Evolutionary conservation across 306 rosid species (phyloP).

Genomic region (Alnus glutinosa): DNA sequence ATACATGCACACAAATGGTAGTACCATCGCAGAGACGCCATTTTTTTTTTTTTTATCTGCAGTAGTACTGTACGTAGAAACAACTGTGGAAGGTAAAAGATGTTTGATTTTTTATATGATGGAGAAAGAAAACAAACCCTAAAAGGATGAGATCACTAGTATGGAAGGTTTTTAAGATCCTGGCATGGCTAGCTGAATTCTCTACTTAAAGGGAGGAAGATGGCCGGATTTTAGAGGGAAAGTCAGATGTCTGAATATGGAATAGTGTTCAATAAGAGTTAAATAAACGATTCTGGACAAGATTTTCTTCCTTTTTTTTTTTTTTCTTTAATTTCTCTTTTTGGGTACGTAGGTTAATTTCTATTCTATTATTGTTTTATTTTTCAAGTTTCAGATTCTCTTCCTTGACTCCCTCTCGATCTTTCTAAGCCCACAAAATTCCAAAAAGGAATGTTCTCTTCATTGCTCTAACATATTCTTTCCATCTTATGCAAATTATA

Average conservation of each 20-base stretch:
- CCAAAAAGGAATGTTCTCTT: no score
- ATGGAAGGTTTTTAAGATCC: not conserved
- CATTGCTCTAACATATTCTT: not conserved
- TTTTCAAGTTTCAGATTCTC: not conserved
- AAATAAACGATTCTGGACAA: not conserved
- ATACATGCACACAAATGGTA: conserved; percentile 16
- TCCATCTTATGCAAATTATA: not conserved
- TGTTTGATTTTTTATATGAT: no score
- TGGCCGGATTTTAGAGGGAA: conserved; percentile 1
- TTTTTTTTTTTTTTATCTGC: not conserved
- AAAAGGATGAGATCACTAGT: not conserved
- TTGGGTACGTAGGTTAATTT: no score
- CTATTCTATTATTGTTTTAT: no score
- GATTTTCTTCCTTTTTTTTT: not conserved
- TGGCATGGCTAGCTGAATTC: not conserved
- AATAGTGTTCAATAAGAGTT: not conserved
- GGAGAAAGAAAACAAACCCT: not conserved
- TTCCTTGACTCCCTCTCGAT: not conserved
- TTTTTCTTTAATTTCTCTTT: no score
- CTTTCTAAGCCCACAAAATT: not conserved
- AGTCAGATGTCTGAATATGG: conserved; percentile 3
- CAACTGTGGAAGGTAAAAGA: not conserved
- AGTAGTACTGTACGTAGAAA: not conserved
- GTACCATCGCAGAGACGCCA: conserved; percentile 16
- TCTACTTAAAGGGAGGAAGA: not conserved